Evolutionary conservation across 2,329 filamentous ascomycete genomes (phyloP).

Genomic region (Aspergillus nomiae): DNA sequence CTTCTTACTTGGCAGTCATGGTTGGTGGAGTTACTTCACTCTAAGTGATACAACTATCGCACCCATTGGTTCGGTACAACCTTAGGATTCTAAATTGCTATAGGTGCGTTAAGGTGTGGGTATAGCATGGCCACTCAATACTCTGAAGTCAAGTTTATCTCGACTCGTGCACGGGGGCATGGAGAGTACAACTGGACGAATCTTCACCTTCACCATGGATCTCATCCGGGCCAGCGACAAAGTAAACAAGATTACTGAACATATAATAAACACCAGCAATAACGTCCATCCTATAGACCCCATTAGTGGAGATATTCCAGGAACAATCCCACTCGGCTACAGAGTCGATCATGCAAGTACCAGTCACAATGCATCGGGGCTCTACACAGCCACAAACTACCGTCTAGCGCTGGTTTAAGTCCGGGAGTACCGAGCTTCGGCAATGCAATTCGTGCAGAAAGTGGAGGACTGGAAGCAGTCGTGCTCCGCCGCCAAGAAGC

Average conservation of each 20-base stretch:
- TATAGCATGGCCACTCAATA: not conserved
- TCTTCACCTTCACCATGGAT: not conserved
- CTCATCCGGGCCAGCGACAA: not conserved
- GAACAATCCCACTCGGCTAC: not conserved
- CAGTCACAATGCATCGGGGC: not conserved
- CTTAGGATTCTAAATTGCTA: not conserved
- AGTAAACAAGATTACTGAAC: not conserved
- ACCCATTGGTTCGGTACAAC: not conserved
- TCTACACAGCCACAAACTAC: conserved; percentile 2
- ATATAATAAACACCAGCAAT: not conserved
- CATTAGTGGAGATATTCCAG: not conserved
- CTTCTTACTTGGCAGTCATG: not conserved
- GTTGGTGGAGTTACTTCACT: not conserved
- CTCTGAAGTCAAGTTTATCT: not conserved
- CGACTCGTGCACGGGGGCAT: too few relatives aligned
- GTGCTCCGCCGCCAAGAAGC: conserved; percentile 1
- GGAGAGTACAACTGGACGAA: not conserved
- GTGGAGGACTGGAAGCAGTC: not conserved
- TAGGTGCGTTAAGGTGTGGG: not conserved
- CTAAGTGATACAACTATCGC: not conserved
- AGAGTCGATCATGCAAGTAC: not conserved
- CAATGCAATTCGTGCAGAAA: conserved; percentile 2
- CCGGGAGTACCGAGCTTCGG: not conserved
- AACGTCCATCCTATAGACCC: too few relatives aligned
- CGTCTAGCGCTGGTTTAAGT: not conserved